A percentile compares a stretch with the other conserved stretches of the same genome.
Conservation (phyloP, 192 early-diverging fungal species). For the Phycomyces nitens region DNA sequence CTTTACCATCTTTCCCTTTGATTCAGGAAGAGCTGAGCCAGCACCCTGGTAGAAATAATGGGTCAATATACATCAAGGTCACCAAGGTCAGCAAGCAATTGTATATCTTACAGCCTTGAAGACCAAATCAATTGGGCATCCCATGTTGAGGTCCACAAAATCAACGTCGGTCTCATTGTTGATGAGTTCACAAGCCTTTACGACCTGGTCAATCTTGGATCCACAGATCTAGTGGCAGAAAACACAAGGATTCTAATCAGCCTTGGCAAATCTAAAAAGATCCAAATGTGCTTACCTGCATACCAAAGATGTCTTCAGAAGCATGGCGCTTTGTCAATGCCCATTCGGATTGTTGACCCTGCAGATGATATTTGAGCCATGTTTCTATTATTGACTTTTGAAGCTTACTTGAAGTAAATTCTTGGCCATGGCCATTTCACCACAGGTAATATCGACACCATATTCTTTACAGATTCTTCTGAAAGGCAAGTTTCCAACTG, state of each 20-base stretch:
- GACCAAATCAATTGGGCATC: conserved; percentile 92
- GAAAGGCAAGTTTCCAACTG: conserved; percentile 97
- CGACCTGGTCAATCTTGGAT: conserved; percentile 51
- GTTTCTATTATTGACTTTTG: too few relatives aligned
- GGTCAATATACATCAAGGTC: too few relatives aligned
- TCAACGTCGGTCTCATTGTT: conserved; percentile 68
- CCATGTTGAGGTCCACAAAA: conserved; percentile 96
- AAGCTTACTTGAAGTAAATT: conserved; percentile 49
- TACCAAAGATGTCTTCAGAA: conserved; percentile 89
- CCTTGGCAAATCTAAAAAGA: conserved; percentile 49
- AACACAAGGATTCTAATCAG: too few relatives aligned
- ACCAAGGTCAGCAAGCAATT: not conserved
- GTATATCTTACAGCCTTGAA: conserved; percentile 49
- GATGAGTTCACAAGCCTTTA: conserved; percentile 67
- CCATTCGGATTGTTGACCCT: conserved; percentile 74
- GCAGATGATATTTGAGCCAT: too few relatives aligned
- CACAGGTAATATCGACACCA: conserved; percentile 95
- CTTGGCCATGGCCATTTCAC: conserved; percentile 84
- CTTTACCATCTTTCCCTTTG: conserved; percentile 62
- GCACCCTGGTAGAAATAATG: conserved; percentile 48
- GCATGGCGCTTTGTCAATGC: conserved; percentile 79
- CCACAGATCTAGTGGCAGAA: conserved; percentile 72
- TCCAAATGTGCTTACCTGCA: conserved; percentile 51
- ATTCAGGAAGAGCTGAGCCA: conserved; percentile 78
- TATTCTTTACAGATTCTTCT: conserved; percentile 89